A percentile compares a stretch with the other conserved stretches of the same genome.
These are phyloP conservation scores for Lactarius deliciosus DNA, from an alignment of 768 basidiomycete species.

Conservation along the genomic window DNA sequence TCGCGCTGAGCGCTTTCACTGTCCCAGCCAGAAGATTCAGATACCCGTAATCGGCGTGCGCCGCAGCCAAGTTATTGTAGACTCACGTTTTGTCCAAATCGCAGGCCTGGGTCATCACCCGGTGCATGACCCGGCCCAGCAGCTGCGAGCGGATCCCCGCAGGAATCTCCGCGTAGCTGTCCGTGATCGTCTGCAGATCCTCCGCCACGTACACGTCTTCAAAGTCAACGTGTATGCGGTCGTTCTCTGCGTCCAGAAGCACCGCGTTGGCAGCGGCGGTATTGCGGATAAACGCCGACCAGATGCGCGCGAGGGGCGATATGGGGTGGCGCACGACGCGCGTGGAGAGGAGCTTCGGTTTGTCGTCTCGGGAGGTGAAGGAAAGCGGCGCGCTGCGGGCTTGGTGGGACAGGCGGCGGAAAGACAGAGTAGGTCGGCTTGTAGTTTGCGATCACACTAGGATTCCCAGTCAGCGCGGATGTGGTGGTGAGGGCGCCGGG, in stretches of 20 bases:
- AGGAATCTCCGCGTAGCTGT: conserved; percentile 24
- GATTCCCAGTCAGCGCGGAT: conserved; percentile 7
- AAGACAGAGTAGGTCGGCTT: conserved; percentile 24
- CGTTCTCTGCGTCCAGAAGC: conserved; percentile 19
- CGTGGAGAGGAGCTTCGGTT: conserved; percentile 20
- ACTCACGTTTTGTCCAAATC: conserved; percentile 27
- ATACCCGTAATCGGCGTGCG: not conserved
- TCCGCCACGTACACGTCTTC: conserved; percentile 16
- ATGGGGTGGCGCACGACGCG: conserved; percentile 29
- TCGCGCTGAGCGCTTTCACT: conserved; percentile 25
- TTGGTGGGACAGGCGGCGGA: conserved; percentile 17
- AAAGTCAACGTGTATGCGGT: conserved; percentile 14
- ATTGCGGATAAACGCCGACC: conserved; percentile 23
- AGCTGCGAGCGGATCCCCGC: conserved; percentile 23
- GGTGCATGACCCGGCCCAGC: conserved; percentile 23
- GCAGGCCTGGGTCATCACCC: conserved; percentile 18
- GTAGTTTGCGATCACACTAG: conserved; percentile 25
- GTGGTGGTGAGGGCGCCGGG: not conserved
- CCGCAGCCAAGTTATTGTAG: not conserved
- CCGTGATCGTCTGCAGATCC: conserved; percentile 17
- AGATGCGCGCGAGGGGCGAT: conserved; percentile 28
- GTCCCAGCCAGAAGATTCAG: not conserved
- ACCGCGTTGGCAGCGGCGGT: conserved; percentile 20
- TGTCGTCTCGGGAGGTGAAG: conserved; percentile 5
- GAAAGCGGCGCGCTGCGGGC: conserved; percentile 13